Evolutionary conservation across 2,329 filamentous ascomycete genomes (phyloP), one percentile per base, ranked within the genome.

Genomic region (Neurospora sp.): DNA sequence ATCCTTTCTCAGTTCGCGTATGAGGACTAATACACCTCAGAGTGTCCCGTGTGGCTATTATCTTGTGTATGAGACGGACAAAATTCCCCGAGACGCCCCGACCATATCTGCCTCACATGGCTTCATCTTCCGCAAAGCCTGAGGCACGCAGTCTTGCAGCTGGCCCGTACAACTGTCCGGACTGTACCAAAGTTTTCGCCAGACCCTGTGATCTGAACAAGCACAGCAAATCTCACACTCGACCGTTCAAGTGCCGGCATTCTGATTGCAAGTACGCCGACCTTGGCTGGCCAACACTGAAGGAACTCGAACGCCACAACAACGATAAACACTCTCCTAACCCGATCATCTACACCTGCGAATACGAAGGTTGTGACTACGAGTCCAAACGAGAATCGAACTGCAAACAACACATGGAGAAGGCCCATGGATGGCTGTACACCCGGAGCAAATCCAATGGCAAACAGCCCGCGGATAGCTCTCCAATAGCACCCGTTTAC

Each of bases 341-440:
- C 17, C 90, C 91, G n/a, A 82, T 84, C 19, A 83, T 89, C 73
- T 92, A 87, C 80, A 84, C 86, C 75, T 94, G 91, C 81, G 79
- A 84, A 36, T 93, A 85, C 77, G 79, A 83, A 36, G 85, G 85
- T 11, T 93, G 91, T 82, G 83, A 86, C 1, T 93, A 93, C 81
- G 69, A 86, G 65, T 92, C 90, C 38, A 93, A 93, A 82, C 86
- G 91, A 70, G 89, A 92, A 80, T 91, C 88, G 73, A 94, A 94
- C 78, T 92, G 90, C 85, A 93, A 93, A 80, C 91, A 93, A 77
- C 91, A 94, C 79, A 93, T 93, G 91, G 91, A 93, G 81, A 93
- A 93, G 79, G 87, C 89, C 1, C 91, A 94, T 76, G 85, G 86
- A 69, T 93, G 89, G 87, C 80, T 83, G 19, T 94, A 94, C 74